Evolutionary conservation across 192 early-diverging fungal species (phyloP).

Genomic region (Rhizoclosmatium sp.): DNA sequence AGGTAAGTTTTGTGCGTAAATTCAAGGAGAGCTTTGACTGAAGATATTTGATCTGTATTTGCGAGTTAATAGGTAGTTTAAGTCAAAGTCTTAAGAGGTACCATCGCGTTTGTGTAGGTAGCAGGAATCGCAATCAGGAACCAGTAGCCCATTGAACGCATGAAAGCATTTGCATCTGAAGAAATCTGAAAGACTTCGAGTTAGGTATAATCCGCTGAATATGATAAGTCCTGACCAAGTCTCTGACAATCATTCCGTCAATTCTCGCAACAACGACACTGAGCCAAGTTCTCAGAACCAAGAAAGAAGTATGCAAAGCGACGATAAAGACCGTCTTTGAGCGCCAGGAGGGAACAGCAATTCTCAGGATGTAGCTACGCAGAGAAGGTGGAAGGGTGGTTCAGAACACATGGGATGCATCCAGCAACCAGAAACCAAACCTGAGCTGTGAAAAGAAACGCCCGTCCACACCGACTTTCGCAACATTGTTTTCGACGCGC

Average conservation of each 20-base stretch:
- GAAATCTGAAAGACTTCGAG: constrained; percentile 57
- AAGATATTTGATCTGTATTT: constrained; percentile 50
- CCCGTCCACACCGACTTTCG: constrained; percentile 59
- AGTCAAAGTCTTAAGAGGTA: constrained; percentile 40
- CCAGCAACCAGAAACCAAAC: not conserved
- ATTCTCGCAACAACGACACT: constrained; percentile 90
- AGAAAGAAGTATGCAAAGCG: constrained; percentile 81
- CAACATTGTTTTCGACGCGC: constrained; percentile 44
- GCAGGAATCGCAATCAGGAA: constrained; percentile 94
- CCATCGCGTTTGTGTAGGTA: constrained; percentile 98
- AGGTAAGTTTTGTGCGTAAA: constrained; percentile 49
- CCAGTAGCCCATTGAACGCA: constrained; percentile 83
- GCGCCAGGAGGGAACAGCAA: constrained; percentile 80
- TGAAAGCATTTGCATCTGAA: constrained; percentile 81
- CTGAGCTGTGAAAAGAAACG: constrained; percentile 50
- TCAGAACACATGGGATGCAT: not conserved
- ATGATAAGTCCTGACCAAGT: constrained; percentile 71
- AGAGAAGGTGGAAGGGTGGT: constrained; percentile 44
- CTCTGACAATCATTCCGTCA: constrained; percentile 93
- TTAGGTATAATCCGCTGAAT: not conserved
- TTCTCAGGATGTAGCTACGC: constrained; percentile 72
- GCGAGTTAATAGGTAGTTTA: constrained; percentile 17
- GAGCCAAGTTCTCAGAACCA: constrained; percentile 90
- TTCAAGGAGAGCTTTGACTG: constrained; percentile 61
- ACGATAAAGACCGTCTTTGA: constrained; percentile 85